Base-by-base conservation (phyloP, 2,329 filamentous ascomycete species). In the Epichloe brachyelytri region DNA sequence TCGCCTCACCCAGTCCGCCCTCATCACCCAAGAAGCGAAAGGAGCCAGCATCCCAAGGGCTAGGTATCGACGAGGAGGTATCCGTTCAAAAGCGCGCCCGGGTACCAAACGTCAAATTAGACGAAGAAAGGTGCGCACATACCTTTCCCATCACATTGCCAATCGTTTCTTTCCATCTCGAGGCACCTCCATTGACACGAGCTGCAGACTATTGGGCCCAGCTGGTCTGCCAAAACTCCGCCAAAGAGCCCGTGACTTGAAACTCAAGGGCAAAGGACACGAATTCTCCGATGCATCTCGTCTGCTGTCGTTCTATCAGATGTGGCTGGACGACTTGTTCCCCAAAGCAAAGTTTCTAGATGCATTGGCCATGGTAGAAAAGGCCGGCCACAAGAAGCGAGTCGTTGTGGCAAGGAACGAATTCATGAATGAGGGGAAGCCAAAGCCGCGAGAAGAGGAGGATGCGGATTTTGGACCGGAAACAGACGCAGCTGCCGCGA, bases 251-350 rank as follows among this genome's bases (percentile, higher is more conserved):
- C 82, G 79, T 49, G 76, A 80, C 33, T 70, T 96, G 19, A 87
- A 80, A 57, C 81, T 96, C 59, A 94, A 91, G 64, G 93, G 93
- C 47, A 97, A 95, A 67, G 91, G 90, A 0, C 88, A 97, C 64
- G 93, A 98, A 83, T 97, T 93, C 67, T 83, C 85, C 17, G 93
- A 98, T 63, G 80, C 89, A 11, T 79, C 83, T 0, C 80, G 83
- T 15, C 76, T 98, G 22, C 75, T 98, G 46, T 88, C 86, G 22
- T 87, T 94, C 64, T 98, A 97, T 64, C 93, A 97, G 65, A 69
- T 95, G 51, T 98, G 93, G 93, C 84, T 98, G 2, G 91, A 98
- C 67, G 89, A 96, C 62, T 74, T 98, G 12, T 98, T 90, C 62
- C 93, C 93, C 12, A 89, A 94, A 62, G 93, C 91, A 5, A 91